Conservation (phyloP, 371 early-diverging fungal genomes). For the Zopfochytrium polystomum region DNA sequence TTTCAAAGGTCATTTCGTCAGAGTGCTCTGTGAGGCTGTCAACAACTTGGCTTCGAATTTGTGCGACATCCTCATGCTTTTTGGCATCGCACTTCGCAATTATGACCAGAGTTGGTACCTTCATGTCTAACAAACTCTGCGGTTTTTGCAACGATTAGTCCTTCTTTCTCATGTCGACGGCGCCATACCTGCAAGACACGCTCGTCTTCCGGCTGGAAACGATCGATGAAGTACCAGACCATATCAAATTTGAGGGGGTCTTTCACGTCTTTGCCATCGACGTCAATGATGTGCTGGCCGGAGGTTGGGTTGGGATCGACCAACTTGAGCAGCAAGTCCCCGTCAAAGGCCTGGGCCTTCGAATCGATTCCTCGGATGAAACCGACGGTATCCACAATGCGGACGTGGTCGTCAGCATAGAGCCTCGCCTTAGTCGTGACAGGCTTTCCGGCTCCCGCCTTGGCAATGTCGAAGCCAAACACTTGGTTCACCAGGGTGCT, state of each 20-base stretch:
- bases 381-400: conserved; percentile 15
- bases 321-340: neutral
- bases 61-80: neutral
- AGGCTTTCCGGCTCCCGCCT: neutral
- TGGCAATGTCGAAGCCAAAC: conserved; percentile 1
- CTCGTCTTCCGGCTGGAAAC: conserved; percentile 12
- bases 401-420: conserved; percentile 6
- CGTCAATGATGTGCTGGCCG: neutral
- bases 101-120: conserved; percentile 13
- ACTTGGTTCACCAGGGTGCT: conserved; percentile 13
- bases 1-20: neutral
- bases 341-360: neutral
- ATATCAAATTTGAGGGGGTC: conserved; percentile 16
- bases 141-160: neutral
- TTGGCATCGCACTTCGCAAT: conserved; percentile 18
- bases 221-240: conserved; percentile 21
- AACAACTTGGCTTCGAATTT: conserved; percentile 9
- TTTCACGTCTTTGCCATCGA: neutral
- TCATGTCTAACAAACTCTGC: conserved; percentile 8
- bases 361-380: conserved; percentile 7
- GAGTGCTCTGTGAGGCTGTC: neutral
- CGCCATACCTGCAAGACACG: neutral
- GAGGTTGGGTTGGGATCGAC: neutral
- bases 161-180: neutral
- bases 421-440: neutral